Base-by-base conservation (phyloP, 2,329 filamentous ascomycete species). In the Aspergillus versicolor region DNA sequence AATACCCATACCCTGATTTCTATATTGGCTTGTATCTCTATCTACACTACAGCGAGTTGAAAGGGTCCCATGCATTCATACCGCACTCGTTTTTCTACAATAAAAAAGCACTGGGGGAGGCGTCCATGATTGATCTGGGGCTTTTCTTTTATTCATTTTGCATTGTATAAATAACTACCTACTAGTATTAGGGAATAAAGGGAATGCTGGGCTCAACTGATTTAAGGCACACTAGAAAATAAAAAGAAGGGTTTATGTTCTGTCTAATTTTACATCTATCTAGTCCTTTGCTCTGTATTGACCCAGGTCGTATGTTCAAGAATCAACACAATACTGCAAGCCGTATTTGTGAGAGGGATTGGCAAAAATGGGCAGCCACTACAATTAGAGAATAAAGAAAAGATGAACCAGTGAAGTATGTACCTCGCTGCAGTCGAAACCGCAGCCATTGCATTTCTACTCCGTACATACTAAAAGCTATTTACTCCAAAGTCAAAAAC, bases 81-180 rank as follows among this genome's bases (percentile, higher is more conserved):
- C 22, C 8, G 24, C 17, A 5, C 12, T 43, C 19, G 19, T 21
- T 13, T 24, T 13, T 22, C 21, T 15, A 37, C n/a, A n/a, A 24
- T 43, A 3, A 4, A 43, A 13, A 24, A 21, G 21, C 42, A 45
- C 43, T 5, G 11, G 24, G 24, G 43, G 22, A 4, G 43, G 43
- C 43, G 43, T 45, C 24, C 17, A 30, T 19, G 43, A 15, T 32
- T 46, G 27, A 46, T 46, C 17, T 30, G 22, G 21, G 21, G 13
- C 1, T 9, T 43, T 44, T 44, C 6, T 42, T 42, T 32, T 15
- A 32, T 51, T 30, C n/a, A 42, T 12, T 41, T 17, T 41, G 32
- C 32, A 21, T 51, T 52, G 41, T 47, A 42, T 60, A 37, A 52
- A 48, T 50, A 50, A 41, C 49, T 19, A 49, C 6, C 19, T 24